Conservation (phyloP, 2,329 filamentous ascomycete genomes). For the Clonostachys solani region DNA sequence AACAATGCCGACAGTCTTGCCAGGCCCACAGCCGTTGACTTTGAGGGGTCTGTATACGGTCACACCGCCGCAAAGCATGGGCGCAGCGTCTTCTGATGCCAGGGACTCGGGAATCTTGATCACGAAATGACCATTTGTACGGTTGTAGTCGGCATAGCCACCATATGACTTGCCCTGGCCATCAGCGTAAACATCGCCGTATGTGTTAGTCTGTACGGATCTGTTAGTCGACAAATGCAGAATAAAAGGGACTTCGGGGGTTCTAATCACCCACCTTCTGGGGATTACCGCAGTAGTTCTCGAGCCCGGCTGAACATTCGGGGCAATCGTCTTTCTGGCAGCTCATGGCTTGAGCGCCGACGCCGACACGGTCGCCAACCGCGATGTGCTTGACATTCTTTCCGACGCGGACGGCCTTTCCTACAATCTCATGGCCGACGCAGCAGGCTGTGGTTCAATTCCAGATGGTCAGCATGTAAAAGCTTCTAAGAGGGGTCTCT, state of each 20-base stretch:
- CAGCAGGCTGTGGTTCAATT: too few species aligned
- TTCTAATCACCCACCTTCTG: too few species aligned
- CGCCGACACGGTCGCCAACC: constrained; percentile 59
- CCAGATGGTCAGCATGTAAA: too few species aligned
- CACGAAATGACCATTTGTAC: constrained; percentile 25
- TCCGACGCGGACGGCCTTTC: constrained; percentile 51
- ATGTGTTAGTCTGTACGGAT: constrained; percentile 38
- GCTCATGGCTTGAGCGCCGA: constrained; percentile 55
- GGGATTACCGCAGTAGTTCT: constrained; percentile 30
- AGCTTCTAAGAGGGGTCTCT: background rate
- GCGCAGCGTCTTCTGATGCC: constrained; percentile 56
- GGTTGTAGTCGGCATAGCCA: constrained; percentile 41
- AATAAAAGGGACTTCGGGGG: too few species aligned
- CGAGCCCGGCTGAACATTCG: constrained; percentile 32
- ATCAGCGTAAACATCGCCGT: constrained; percentile 16
- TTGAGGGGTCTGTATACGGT: constrained; percentile 75
- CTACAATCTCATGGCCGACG: constrained; percentile 64
- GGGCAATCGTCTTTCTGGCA: constrained; percentile 36
- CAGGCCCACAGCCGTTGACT: constrained; percentile 66
- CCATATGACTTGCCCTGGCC: constrained; percentile 22
- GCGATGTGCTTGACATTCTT: constrained; percentile 39
- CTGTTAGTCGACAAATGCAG: constrained; percentile 4
- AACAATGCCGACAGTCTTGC: constrained; percentile 70
- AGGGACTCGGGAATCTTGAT: constrained; percentile 72
- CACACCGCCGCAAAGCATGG: constrained; percentile 79